These are phyloP conservation scores for Scheffersomyces illinoinensis DNA, from an alignment of 1,139 yeast species.

Conservation along the genomic window DNA sequence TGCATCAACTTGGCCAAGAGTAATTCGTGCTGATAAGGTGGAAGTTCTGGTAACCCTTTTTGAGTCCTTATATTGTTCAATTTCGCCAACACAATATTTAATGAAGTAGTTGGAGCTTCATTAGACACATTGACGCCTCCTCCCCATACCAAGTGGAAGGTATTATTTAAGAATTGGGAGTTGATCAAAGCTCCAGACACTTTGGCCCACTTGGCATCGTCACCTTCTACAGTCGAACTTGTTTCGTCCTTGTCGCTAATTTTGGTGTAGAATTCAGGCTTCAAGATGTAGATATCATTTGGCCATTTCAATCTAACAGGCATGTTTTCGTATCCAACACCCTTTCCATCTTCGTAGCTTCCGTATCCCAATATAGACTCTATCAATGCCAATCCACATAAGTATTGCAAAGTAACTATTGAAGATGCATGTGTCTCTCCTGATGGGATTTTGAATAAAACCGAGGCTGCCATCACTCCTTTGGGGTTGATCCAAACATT, in stretches of 20 bases:
- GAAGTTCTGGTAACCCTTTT: slow-evolving; percentile 43
- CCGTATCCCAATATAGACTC: slow-evolving; percentile 71
- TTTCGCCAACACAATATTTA: slow-evolving; percentile 65
- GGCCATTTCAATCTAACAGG: slow-evolving; percentile 96
- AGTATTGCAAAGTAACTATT: slow-evolving; percentile 82
- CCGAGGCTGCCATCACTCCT: slow-evolving; percentile 86
- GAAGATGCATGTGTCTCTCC: slow-evolving; percentile 31
- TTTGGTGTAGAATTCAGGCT: slow-evolving; percentile 53
- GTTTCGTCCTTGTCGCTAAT: slow-evolving; percentile 30
- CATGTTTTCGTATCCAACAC: slow-evolving; percentile 65
- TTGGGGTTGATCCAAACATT: slow-evolving; percentile 94
- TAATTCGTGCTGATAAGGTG: slow-evolving; percentile 58
- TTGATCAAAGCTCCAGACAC: slow-evolving; percentile 85
- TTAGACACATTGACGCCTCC: slow-evolving; percentile 85
- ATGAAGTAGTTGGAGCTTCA: slow-evolving; percentile 88
- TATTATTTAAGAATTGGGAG: slow-evolving; percentile 62
- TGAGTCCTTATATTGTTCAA: slow-evolving; percentile 52
- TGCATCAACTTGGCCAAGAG: slow-evolving; percentile 71
- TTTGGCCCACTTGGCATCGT: slow-evolving; percentile 61
- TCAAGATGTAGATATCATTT: slow-evolving; percentile 79
- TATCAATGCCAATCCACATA: slow-evolving; percentile 79
- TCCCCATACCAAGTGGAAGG: slow-evolving; percentile 72
- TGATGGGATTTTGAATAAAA: slow-evolving; percentile 63
- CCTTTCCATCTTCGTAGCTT: slow-evolving; percentile 39
- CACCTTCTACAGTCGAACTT: slow-evolving; percentile 38